These are phyloP conservation scores for Osmanthus fragrans DNA, from an alignment of 257 asterid species.

Conservation along the genomic window DNA sequence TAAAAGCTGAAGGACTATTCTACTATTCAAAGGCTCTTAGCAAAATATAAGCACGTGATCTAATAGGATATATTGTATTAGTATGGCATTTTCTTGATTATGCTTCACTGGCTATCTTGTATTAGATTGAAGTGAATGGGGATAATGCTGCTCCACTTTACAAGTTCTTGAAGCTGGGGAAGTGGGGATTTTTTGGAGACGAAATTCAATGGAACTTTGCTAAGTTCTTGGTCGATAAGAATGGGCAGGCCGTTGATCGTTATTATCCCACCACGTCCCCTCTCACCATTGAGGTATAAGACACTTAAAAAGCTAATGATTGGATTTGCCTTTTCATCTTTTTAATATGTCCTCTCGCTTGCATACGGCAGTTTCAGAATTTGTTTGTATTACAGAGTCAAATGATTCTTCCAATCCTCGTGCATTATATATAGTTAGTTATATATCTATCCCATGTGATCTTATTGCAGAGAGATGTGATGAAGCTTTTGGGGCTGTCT, in stretches of 20 bases:
- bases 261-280: conserved; percentile 82
- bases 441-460: neutral
- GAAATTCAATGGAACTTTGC: conserved; percentile 90
- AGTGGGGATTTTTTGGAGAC: conserved; percentile 80
- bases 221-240: conserved; percentile 70
- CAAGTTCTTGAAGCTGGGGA: conserved; percentile 76
- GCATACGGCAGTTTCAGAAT: neutral
- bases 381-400: neutral
- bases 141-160: conserved; percentile 63
- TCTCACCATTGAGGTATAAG: conserved; percentile 64
- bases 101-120: conserved; percentile 13
- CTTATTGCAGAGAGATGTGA: conserved; percentile 47
- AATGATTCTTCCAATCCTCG: neutral
- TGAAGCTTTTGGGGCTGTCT: conserved; percentile 42
- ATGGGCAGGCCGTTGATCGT: conserved; percentile 73
- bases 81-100: neutral
- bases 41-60: conserved; percentile 8
- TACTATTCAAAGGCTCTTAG: neutral
- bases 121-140: conserved; percentile 82
- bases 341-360: neutral
- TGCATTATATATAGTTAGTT: neutral
- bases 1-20: neutral
- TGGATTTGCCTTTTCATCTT: neutral
- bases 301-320: neutral
- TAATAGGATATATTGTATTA: neutral